Base-by-base conservation (phyloP, 768 basidiomycete genomes). In the Rhodotorula sphaerocarpa region DNA sequence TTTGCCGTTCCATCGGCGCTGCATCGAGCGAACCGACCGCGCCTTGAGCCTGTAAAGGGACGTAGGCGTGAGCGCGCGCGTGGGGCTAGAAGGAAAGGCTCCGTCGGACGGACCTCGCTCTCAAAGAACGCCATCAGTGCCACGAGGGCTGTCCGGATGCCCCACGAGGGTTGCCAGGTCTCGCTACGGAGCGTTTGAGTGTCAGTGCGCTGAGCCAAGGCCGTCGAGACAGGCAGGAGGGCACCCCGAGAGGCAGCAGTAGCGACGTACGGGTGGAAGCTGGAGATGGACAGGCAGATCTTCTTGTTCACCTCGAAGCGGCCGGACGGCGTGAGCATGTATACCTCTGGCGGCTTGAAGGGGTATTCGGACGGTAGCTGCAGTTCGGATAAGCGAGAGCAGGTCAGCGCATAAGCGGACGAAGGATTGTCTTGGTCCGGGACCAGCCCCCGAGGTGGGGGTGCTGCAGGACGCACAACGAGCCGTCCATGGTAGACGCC, bases 131-230 rank as follows among this genome's bases (percentile, higher is more conserved):
- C 70, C 36, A 70, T 67, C 31, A 78, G 67, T 0, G 76, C 77
- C 4, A 76, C 54, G 27, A 78, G 31, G 5, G 57, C 91, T 59
- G 92, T 97, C 66, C 93, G 82, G 25, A 97, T 88, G 58, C 93
- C 93, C 93, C 93, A 97, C 30, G 90, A 90, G 42, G 93, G 93
- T 75, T 96, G 91, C 93, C 93, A 97, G 36, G 88, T 80, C 70
- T 96, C 93, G 75, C 89, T 96, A 90, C 14, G n/a, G 1, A 23
- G 14, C n/a, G n/a, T n/a, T n/a, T n/a, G n/a, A n/a, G n/a, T n/a
- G n/a, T 41, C 20, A 41, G 12, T 11, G 39, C 39, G 39, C 12
- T 41, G 20, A 41, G 10, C 39, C 78, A 92, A 30, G 3, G 30
- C 10, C 16, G 31, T 25, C 10, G 30, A 10, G 50, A 34, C 15